phyloP scores from a whole-genome alignment of 805 yeast species.

The Pichia paraexigua region DNA sequence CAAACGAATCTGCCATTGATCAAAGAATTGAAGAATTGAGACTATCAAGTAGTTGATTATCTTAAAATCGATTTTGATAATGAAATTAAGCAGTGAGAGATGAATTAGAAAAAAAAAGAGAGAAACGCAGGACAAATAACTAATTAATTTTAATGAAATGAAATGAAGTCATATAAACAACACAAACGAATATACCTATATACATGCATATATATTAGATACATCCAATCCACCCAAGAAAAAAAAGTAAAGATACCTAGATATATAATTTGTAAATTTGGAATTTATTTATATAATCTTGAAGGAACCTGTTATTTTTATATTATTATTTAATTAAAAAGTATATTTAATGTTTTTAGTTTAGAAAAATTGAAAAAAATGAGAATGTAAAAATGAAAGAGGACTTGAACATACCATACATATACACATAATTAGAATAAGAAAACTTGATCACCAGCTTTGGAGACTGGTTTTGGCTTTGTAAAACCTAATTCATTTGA shows the following conservation, averaged over 20 bases:
- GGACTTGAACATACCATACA: not conserved
- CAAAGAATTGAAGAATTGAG: slow-evolving; percentile 40
- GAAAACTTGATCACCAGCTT: slow-evolving; percentile 85
- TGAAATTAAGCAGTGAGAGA: not conserved
- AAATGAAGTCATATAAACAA: not conserved
- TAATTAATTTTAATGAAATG: not conserved
- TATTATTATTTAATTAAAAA: too few species aligned
- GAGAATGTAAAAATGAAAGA: not conserved
- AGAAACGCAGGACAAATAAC: too few species aligned
- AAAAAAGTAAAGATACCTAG: not conserved
- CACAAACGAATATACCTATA: not conserved
- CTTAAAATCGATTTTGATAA: too few species aligned
- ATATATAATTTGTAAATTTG: not conserved
- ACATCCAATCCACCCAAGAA: not conserved
- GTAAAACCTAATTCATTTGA: slow-evolving; percentile 66
- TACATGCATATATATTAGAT: not conserved
- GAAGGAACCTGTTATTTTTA: not conserved
- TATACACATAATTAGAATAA: slow-evolving; percentile 46
- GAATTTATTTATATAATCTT: not conserved
- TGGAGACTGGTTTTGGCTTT: slow-evolving; percentile 83
- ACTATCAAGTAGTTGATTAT: slow-evolving; percentile 16
- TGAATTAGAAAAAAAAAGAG: not conserved
- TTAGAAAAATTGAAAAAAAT: not conserved
- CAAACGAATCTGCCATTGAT: slow-evolving; percentile 31
- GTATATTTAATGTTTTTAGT: not conserved